Evolutionary conservation across 1,284 basidiomycete genomes (phyloP), one percentile per base, ranked within the genome.

Genomic region (Apiotrichum siamense): DNA sequence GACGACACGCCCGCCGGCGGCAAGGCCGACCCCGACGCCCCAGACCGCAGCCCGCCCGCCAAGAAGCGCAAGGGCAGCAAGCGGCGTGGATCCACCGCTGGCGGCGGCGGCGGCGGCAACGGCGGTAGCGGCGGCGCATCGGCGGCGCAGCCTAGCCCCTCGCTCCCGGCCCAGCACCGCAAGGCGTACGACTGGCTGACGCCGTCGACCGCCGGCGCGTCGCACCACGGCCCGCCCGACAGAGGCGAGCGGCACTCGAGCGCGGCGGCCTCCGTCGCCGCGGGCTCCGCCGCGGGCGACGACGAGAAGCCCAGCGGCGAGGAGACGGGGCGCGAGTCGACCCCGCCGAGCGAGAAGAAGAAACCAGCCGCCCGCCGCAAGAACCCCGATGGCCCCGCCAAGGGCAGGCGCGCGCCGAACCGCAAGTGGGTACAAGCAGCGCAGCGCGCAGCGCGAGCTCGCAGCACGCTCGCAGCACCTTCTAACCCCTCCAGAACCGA

Each of bases 401-500:
- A 67, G 52, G 60, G 57, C 24, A 67, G 64, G 66, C 59, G 65
- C 43, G 69, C 69, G 57, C 67, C 65, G 7, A 36, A 66, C 33
- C 67, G 66, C 50, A 73, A 73, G 67, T 69, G 59, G 47, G 68
- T 65, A n/a, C n/a, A n/a, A n/a, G n/a, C n/a, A n/a, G n/a, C n/a
- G n/a, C n/a, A n/a, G n/a, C n/a, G n/a, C n/a, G n/a, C n/a, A n/a
- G n/a, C n/a, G n/a, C n/a, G n/a, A n/a, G n/a, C n/a, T n/a, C n/a
- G n/a, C n/a, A n/a, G n/a, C n/a, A n/a, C n/a, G n/a, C n/a, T n/a
- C n/a, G n/a, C n/a, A n/a, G n/a, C n/a, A n/a, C n/a, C n/a, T n/a
- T n/a, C n/a, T n/a, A n/a, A n/a, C n/a, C n/a, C n/a, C n/a, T n/a
- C n/a, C n/a, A n/a, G n/a, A n/a, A n/a, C n/a, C n/a, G n/a, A n/a